phyloP scores from a whole-genome alignment of 1,139 yeast genomes.

The Wickerhamiella pararugosa region DNA sequence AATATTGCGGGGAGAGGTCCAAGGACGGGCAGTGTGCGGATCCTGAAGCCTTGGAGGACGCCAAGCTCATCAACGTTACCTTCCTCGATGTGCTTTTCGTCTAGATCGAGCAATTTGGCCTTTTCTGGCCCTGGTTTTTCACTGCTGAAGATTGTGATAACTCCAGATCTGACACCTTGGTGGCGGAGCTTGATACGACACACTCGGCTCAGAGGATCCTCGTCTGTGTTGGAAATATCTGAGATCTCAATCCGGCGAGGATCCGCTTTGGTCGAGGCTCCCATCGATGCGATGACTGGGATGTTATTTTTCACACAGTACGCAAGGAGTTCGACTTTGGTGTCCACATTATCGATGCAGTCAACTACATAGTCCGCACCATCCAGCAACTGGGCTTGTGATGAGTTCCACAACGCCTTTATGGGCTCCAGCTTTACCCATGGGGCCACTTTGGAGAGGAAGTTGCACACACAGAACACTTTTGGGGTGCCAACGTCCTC shows the following conservation, averaged over 20 bases:
- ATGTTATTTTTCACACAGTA: conserved; percentile 48
- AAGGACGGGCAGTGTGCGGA: conserved; percentile 80
- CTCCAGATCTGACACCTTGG: conserved; percentile 58
- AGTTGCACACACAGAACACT: conserved; percentile 59
- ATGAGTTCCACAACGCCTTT: conserved; percentile 62
- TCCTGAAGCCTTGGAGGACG: conserved; percentile 79
- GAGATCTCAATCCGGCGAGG: conserved; percentile 70
- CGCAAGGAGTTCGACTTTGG: conserved; percentile 76
- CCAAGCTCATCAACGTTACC: conserved; percentile 82
- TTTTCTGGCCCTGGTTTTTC: conserved; percentile 95
- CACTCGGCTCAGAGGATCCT: conserved; percentile 82
- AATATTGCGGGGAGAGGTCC: conserved; percentile 96
- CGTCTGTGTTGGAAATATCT: conserved; percentile 67
- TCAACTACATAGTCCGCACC: conserved; percentile 67
- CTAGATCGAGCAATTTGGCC: conserved; percentile 70
- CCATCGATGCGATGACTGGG: conserved; percentile 70
- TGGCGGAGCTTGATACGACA: conserved; percentile 72
- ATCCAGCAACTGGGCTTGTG: conserved; percentile 41
- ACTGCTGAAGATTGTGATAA: conserved; percentile 81
- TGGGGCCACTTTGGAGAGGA: conserved; percentile 61
- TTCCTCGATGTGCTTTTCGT: conserved; percentile 60
- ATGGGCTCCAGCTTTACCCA: conserved; percentile 74
- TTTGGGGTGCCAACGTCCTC: conserved; percentile 84
- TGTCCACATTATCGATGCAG: conserved; percentile 90
- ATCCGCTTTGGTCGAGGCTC: conserved; percentile 88